phyloP scores from a whole-genome alignment of 208 protist species.

The Dictyostelium gargantuum region DNA sequence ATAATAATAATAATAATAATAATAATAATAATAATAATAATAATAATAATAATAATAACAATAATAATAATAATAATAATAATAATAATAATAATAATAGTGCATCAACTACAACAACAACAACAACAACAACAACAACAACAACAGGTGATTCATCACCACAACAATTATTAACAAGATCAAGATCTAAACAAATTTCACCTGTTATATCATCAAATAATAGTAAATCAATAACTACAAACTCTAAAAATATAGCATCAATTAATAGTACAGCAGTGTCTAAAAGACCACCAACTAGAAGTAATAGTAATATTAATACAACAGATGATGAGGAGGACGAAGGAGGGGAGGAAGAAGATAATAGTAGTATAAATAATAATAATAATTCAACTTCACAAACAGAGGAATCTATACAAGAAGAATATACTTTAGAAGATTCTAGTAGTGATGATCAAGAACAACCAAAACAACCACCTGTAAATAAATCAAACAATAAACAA shows the following conservation, averaged over 20 bases:
- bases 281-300: constrained; percentile 3
- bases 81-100: not conserved
- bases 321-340: not conserved
- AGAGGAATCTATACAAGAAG: not conserved
- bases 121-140: not conserved
- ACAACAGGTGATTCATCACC: not conserved
- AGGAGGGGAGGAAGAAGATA: not conserved
- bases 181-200: not conserved
- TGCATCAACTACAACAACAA: not conserved
- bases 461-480: not conserved
- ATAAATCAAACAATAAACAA: not conserved
- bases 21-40: constrained; percentile 30
- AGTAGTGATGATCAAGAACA: not conserved
- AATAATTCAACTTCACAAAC: too few species aligned
- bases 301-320: not conserved
- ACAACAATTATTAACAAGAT: not conserved
- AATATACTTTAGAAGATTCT: not conserved
- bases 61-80: not conserved
- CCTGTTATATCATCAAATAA: not conserved
- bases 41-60: not conserved
- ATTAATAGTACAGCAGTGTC: not conserved
- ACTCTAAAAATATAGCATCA: not conserved
- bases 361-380: too few species aligned
- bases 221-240: not conserved
- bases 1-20: constrained; percentile 51